Evolutionary conservation across 2,329 filamentous ascomycete genomes (phyloP).

Genomic region (Pseudocercospora ulei): DNA sequence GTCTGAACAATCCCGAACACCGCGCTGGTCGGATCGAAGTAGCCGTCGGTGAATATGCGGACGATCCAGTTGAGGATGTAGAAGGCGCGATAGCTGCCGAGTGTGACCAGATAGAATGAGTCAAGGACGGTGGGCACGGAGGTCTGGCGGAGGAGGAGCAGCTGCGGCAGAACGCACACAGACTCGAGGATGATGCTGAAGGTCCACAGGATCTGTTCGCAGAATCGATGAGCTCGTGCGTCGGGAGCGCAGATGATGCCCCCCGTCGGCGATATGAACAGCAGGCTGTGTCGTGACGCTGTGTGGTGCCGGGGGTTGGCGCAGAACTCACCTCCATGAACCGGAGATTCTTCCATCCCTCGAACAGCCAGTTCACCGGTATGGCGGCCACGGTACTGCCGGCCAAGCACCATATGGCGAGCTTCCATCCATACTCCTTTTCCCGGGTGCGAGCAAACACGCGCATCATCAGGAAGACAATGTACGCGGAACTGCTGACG

Average conservation of each 20-base stretch:
- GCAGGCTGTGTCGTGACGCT: background rate
- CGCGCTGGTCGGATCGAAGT: conserved; percentile 57
- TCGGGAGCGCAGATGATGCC: too few relatives aligned
- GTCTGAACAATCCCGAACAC: conserved; percentile 86
- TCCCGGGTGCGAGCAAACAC: conserved; percentile 80
- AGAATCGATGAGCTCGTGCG: too few relatives aligned
- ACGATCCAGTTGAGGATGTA: conserved; percentile 87
- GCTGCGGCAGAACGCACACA: conserved; percentile 79
- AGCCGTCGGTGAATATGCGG: conserved; percentile 47
- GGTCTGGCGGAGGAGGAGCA: conserved; percentile 86
- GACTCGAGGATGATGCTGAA: conserved; percentile 91
- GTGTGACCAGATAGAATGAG: conserved; percentile 83
- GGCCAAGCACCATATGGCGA: conserved; percentile 60
- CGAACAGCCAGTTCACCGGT: conserved; percentile 61
- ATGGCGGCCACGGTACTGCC: conserved; percentile 61
- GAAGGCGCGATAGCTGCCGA: conserved; percentile 77
- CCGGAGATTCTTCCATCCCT: conserved; percentile 29
- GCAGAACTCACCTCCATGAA: conserved; percentile 30
- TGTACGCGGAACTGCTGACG: conserved; percentile 72
- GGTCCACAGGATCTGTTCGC: conserved; percentile 61
- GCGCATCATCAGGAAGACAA: conserved; percentile 77
- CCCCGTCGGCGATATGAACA: background rate
- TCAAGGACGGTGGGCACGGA: conserved; percentile 91
- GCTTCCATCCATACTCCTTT: conserved; percentile 84
- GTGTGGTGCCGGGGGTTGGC: too few relatives aligned